A percentile compares a stretch with the other conserved stretches of the same genome.
phyloP scores from a whole-genome alignment of 371 early-diverging fungal species.

The Saksenaea oblongispora region DNA sequence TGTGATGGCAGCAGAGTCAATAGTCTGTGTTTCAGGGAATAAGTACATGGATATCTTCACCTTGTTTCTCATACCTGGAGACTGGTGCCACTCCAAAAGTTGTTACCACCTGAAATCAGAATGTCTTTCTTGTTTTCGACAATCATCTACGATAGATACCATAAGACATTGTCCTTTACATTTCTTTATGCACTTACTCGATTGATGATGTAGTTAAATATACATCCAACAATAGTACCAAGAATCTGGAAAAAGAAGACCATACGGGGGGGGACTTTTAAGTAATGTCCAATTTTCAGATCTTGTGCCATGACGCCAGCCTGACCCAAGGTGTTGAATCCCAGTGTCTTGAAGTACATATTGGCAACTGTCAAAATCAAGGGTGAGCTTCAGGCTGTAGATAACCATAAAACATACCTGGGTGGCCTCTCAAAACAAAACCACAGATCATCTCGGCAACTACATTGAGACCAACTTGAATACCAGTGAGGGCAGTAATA shows the following conservation, averaged over 20 bases:
- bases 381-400: not conserved
- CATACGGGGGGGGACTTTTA: slow-evolving; percentile 72
- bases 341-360: slow-evolving; percentile 55
- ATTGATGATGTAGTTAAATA: slow-evolving; percentile 59
- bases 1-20: slow-evolving; percentile 43
- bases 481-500: slow-evolving; percentile 42
- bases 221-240: slow-evolving; percentile 59
- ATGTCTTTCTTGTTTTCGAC: slow-evolving; percentile 41
- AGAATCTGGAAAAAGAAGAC: slow-evolving; percentile 62
- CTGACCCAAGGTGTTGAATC: slow-evolving; percentile 57
- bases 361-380: slow-evolving; percentile 46
- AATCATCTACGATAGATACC: slow-evolving; percentile 19
- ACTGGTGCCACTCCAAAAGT: slow-evolving; percentile 55
- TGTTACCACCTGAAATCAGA: slow-evolving; percentile 38
- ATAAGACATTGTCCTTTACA: not conserved
- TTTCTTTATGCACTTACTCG: slow-evolving; percentile 12
- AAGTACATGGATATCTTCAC: not conserved
- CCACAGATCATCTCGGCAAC: slow-evolving; percentile 67
- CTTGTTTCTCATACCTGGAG: slow-evolving; percentile 24
- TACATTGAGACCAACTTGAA: slow-evolving; percentile 55
- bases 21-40: slow-evolving; percentile 26
- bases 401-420: slow-evolving; percentile 23
- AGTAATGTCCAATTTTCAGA: slow-evolving; percentile 74
- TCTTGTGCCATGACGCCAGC: slow-evolving; percentile 56
- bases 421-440: slow-evolving; percentile 41